Evolutionary conservation across 192 early-diverging fungal genomes (phyloP).

Genomic region (Coemansia erecta): DNA sequence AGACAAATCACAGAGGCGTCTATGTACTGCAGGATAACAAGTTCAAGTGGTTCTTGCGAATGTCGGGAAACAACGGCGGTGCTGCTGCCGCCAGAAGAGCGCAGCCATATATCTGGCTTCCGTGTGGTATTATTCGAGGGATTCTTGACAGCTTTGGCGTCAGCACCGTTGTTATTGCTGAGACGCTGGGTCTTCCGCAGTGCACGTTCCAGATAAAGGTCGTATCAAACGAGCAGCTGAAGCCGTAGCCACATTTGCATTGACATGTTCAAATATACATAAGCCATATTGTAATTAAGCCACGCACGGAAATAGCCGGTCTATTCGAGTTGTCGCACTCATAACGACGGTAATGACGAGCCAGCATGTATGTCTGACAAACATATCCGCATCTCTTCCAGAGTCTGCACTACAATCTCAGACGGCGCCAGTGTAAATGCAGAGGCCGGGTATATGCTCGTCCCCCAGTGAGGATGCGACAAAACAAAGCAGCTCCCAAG

Average conservation of each 20-base stretch:
- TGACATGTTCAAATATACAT: too few relatives aligned
- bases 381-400: slow-evolving; percentile 25
- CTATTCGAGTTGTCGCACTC: too few relatives aligned
- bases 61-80: slow-evolving; percentile 79
- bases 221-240: slow-evolving; percentile 24
- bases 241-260: not conserved
- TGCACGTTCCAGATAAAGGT: slow-evolving; percentile 63
- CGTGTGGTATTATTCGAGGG: slow-evolving; percentile 95
- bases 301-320: too few relatives aligned
- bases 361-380: not conserved
- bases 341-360: not conserved
- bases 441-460: slow-evolving; percentile 84
- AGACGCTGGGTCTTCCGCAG: slow-evolving; percentile 78
- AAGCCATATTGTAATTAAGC: too few relatives aligned
- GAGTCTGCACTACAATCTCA: slow-evolving; percentile 38
- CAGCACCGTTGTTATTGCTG: slow-evolving; percentile 79
- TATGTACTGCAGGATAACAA: slow-evolving; percentile 98
- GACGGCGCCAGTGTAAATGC: slow-evolving; percentile 78
- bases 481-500: slow-evolving; percentile 83
- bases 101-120: slow-evolving; percentile 90
- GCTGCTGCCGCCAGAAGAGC: slow-evolving; percentile 76
- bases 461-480: slow-evolving; percentile 87
- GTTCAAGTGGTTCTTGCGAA: slow-evolving; percentile 92
- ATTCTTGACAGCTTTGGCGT: slow-evolving; percentile 90
- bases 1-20: slow-evolving; percentile 97